These are phyloP conservation scores for Pulveroboletus sp. DNA, from an alignment of 768 basidiomycete genomes.

Conservation along the genomic window DNA sequence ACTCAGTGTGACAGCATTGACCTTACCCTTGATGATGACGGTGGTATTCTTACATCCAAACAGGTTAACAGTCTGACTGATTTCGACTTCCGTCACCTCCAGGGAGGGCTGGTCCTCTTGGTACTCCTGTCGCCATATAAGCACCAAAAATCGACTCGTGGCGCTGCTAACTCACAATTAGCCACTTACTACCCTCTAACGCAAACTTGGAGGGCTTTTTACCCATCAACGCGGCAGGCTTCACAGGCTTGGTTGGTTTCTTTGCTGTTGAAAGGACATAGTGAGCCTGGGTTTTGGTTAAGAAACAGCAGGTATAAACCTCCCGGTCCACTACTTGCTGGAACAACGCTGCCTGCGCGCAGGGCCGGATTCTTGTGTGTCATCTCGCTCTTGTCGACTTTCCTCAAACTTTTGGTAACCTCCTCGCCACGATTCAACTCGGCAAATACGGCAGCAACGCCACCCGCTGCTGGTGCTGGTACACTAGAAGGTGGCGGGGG, in stretches of 20 bases:
- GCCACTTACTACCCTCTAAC: conserved; percentile 92
- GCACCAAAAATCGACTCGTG: background rate
- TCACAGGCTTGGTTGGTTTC: conserved; percentile 75
- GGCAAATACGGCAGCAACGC: conserved; percentile 80
- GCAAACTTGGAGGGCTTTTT: conserved; percentile 91
- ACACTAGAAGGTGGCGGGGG: conserved; percentile 46
- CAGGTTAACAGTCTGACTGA: conserved; percentile 82
- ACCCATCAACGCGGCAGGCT: conserved; percentile 75
- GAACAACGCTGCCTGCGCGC: conserved; percentile 51
- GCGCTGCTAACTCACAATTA: conserved; percentile 54
- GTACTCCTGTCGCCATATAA: conserved; percentile 61
- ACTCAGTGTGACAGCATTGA: conserved; percentile 92
- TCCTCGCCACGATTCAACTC: conserved; percentile 85
- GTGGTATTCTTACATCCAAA: conserved; percentile 87
- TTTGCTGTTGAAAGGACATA: conserved; percentile 35
- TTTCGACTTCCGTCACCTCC: conserved; percentile 67
- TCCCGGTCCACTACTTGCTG: conserved; percentile 34
- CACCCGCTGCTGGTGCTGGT: conserved; percentile 43
- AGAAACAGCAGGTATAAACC: conserved; percentile 26
- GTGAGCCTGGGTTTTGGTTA: background rate
- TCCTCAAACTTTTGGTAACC: conserved; percentile 85
- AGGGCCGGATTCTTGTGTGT: conserved; percentile 97
- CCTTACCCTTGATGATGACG: conserved; percentile 84
- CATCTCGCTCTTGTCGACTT: conserved; percentile 96
- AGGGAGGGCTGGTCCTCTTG: conserved; percentile 77